These are phyloP conservation scores for Penicillium sp. DNA, from an alignment of 2,329 filamentous ascomycete species.

Conservation along the genomic window DNA sequence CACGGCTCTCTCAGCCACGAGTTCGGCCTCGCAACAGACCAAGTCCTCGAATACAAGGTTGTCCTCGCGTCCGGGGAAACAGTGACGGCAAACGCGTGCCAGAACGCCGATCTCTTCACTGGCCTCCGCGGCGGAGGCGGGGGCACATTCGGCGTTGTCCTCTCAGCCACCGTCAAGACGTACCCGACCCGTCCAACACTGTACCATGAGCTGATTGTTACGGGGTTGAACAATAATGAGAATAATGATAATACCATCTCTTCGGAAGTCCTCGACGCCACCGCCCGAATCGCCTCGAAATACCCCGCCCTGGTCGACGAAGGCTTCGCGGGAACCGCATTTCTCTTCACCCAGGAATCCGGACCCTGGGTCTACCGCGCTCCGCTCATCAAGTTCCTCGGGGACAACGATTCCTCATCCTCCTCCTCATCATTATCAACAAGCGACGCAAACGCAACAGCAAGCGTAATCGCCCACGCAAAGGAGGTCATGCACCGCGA, in stretches of 20 bases:
- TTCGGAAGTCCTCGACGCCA: constrained; percentile 6
- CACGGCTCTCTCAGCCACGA: constrained; percentile 45
- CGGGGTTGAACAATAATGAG: not conserved
- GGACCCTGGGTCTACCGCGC: constrained; percentile 11
- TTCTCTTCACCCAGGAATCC: not conserved
- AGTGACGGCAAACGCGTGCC: constrained; percentile 40
- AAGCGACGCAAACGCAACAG: no score
- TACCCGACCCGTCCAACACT: constrained; percentile 17
- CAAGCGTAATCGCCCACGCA: not conserved
- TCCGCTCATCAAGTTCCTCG: constrained; percentile 15
- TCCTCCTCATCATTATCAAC: no score
- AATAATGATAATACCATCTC: not conserved
- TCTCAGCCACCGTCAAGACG: no score
- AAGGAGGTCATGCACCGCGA: constrained; percentile 14
- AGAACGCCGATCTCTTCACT: constrained; percentile 35
- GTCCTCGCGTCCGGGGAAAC: constrained; percentile 44
- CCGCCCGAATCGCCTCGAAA: constrained; percentile 12
- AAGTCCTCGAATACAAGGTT: constrained; percentile 50
- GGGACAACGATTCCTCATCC: constrained; percentile 11
- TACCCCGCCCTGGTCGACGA: constrained; percentile 18
- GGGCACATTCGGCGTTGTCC: no score
- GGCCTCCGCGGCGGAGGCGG: no score
- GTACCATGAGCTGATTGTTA: constrained; percentile 10
- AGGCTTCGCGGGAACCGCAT: constrained; percentile 19
- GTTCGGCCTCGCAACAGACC: constrained; percentile 52